Evolutionary conservation across 2,329 filamentous ascomycete genomes (phyloP), one percentile per base, ranked within the genome.

Genomic region (Apiospora arundinis): DNA sequence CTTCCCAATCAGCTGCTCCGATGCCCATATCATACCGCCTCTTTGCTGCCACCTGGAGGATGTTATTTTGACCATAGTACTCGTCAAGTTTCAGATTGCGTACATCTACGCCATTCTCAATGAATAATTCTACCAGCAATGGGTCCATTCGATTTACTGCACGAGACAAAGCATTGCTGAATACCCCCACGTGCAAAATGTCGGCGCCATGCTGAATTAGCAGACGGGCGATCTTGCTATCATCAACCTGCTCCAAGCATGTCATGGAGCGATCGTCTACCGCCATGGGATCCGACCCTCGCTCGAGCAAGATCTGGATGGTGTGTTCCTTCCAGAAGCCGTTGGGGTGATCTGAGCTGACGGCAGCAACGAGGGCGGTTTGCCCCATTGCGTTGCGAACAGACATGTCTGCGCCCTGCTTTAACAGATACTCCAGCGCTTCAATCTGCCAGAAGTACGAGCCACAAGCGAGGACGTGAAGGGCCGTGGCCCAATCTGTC

Each of bases 341-440:
- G 23, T 52, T 28, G 12, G 4, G 23, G 11, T 28, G 12, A 52
- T 16, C 12, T 52, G 23, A 28, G 23, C 23, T 52, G 12, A 52
- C 14, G 4, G 49, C 49, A 25, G 49, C 49, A 28, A 52, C 23
- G 28, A 52, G 49, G 14, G 49, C 11, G 23, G 49, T 52, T 28
- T 25, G 49, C 23, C 49, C 49, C 49, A 16, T 52, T 7, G 23
- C 1, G 49, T 52, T 14, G 23, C 12, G 49, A 23, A 23, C 49
- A 52, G 49, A 28, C 5, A 18, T 52, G 9, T 52, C 49, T 52
- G 37, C 65, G 4, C 65, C 65, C 5, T 42, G 40, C 9, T 44
- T 7, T 23, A 67, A n/a, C n/a, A 67, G n/a, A 46, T 67, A 67
- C 40, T 28, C 32, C 40, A 67, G 65, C 40, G 65, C 65, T 45